Evolutionary conservation across 75 land plant genomes (phyloP), one percentile per base, ranked within the genome.

Genomic region (Cryptomeria japonica): DNA sequence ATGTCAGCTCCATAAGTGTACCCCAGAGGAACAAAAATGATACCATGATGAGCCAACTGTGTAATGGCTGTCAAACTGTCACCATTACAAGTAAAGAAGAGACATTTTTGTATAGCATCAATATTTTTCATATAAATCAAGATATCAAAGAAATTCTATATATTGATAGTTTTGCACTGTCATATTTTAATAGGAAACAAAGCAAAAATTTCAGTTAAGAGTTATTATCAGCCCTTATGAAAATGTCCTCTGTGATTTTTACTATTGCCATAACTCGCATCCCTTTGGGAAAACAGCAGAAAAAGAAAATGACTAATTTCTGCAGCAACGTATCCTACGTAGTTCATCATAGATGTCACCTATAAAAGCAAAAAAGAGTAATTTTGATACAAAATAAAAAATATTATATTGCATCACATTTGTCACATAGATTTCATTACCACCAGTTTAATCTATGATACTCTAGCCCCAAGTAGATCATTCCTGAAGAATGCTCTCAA

Each of bases 11-110:
- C 96, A 85, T 92, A 92, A 39, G 96, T 94, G 92, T 95, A 95
- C 7, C 96, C 96, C 41, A 94, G 87, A 37, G 96, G 96, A 32
- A 95, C 96, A 92, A 89, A 95, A 28, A 95, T 22, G 89, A 95
- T 95, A 7, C 96, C 96, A 61, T 94, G 94, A 84, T 95, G 95
- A 79, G 96, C 93, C 87, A 95, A 70, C 86, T 95, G 95, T 9
- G 96, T 94, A 87, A 95, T 87, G n/a, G 96, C 88, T 61, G 96
- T 95, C 72, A 93, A 89, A 16, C 96, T 94, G 92, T 86, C 83
- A 86, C 53, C 93, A 53, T 49, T 55, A 11, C 47, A 38, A 61
- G 9, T 31, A 85, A 87, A 87, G 51, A 56, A 41, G 38, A 36
- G 56, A 86, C n/a, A 25, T 25, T 28, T 16, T 32, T 25, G 0